Percentiles rank a stretch among this genome's conserved stretches.
These are phyloP conservation scores for Aspergillus luchuensis DNA, from an alignment of 2,329 filamentous ascomycete genomes.

Conservation along the genomic window DNA sequence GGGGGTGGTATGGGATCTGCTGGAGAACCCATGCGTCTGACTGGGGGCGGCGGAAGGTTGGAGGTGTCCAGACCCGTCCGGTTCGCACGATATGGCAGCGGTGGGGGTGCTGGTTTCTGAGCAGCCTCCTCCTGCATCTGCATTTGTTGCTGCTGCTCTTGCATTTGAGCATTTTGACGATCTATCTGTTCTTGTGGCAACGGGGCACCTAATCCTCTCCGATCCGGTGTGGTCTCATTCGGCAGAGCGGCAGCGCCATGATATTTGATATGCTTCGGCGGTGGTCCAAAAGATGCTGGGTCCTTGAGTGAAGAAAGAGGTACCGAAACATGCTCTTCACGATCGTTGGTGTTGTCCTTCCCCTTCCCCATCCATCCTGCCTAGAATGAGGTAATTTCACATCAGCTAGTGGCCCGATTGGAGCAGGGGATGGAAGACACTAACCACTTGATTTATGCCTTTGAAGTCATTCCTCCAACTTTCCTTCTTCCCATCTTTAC, in stretches of 20 bases:
- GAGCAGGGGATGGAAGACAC: conserved; percentile 21
- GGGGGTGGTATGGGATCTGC: conserved; percentile 29
- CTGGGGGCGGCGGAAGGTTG: conserved; percentile 71
- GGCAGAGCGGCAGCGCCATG: conserved; percentile 49
- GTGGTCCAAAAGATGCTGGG: conserved; percentile 75
- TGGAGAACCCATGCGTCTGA: conserved; percentile 46
- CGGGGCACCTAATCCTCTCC: conserved; percentile 47
- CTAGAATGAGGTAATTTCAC: conserved; percentile 42
- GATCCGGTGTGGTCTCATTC: conserved; percentile 49
- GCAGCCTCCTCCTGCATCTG: conserved; percentile 27
- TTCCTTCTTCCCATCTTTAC: conserved; percentile 55
- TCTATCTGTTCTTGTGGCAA: conserved; percentile 43
- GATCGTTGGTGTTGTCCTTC: conserved; percentile 48
- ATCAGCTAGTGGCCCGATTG: conserved; percentile 20
- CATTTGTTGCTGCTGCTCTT: conserved; percentile 24
- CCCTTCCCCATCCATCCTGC: conserved; percentile 62
- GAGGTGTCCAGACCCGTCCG: conserved; percentile 71
- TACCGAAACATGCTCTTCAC: conserved; percentile 55
- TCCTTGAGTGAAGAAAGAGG: conserved; percentile 74
- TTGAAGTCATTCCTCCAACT: conserved; percentile 60
- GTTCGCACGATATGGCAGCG: conserved; percentile 68
- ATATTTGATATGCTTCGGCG: conserved; percentile 67
- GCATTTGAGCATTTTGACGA: conserved; percentile 26
- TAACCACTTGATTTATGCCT: conserved; percentile 59
- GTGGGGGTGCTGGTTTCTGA: conserved; percentile 50